Evolutionary conservation across 352 stramenopile species (phyloP).

Genomic region (Phytophthora sp.): DNA sequence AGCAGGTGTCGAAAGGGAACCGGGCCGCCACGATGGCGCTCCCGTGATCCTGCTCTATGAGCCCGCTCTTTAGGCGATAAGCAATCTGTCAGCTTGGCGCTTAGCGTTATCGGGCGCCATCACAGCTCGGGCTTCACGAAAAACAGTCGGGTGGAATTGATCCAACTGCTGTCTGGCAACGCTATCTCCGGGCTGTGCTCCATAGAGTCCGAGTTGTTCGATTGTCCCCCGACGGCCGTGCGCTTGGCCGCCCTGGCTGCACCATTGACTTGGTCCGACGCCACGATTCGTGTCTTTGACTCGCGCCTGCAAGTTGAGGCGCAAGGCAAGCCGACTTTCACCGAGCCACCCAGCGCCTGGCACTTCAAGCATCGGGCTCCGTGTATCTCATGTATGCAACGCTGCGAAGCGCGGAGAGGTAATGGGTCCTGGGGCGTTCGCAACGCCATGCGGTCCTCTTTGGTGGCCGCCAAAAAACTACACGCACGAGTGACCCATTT

Average conservation of each 20-base stretch:
- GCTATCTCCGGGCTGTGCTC: constrained; percentile 1
- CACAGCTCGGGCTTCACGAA: not conserved
- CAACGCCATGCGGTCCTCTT: not conserved
- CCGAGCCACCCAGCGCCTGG: not conserved
- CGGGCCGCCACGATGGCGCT: constrained; percentile 7
- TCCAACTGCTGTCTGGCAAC: not conserved
- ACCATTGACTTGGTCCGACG: constrained; percentile 7
- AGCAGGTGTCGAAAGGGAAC: constrained; percentile 26
- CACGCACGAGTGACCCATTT: not conserved
- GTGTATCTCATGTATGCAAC: constrained; percentile 4
- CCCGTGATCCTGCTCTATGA: constrained; percentile 9
- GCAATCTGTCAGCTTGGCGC: not conserved
- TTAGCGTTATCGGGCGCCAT: not conserved
- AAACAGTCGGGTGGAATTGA: constrained; percentile 4
- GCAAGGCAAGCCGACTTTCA: not conserved
- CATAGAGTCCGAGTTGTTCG: not conserved
- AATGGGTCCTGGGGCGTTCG: not conserved
- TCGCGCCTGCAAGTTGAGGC: constrained; percentile 5
- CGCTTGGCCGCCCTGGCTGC: not conserved
- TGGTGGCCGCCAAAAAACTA: not conserved
- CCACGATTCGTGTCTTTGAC: constrained; percentile 6
- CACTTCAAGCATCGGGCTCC: not conserved
- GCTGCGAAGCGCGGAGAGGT: not conserved
- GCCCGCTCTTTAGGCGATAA: constrained; percentile 6
- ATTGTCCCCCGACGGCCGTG: not conserved